Percentiles rank a stretch among this genome's conserved stretches.
phyloP scores from a whole-genome alignment of 2,329 filamentous ascomycete species.

The Venturia oleaginea region DNA sequence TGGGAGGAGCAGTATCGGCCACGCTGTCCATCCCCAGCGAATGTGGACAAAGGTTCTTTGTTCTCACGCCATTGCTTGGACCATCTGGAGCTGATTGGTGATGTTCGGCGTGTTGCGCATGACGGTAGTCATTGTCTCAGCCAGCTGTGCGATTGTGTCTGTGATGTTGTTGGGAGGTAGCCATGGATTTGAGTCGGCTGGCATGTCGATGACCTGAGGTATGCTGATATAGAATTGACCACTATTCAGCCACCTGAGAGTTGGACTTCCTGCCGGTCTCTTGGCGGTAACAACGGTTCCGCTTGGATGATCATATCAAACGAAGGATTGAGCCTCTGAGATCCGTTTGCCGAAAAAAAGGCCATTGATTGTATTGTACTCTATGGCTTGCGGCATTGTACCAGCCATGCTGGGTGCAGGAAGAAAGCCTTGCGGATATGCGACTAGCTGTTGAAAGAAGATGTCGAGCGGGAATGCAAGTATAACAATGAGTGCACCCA shows the following conservation, averaged over 20 bases:
- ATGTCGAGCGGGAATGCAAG: slow-evolving; percentile 11
- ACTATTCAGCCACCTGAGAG: neutral
- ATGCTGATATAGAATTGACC: neutral
- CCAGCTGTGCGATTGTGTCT: slow-evolving; percentile 18
- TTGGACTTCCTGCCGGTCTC: too few relatives aligned
- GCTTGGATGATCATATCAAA: neutral
- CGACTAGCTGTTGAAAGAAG: slow-evolving; percentile 15
- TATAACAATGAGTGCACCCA: slow-evolving; percentile 14
- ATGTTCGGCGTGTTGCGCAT: slow-evolving; percentile 14
- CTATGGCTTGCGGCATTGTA: neutral
- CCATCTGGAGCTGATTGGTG: neutral
- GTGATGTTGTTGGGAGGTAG: slow-evolving; percentile 18
- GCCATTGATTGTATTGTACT: neutral
- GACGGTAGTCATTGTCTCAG: slow-evolving; percentile 19
- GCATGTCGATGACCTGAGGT: neutral
- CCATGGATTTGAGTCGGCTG: neutral
- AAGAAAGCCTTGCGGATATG: slow-evolving; percentile 1
- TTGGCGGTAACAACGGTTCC: neutral
- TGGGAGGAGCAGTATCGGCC: slow-evolving; percentile 20
- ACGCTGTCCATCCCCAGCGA: slow-evolving; percentile 22
- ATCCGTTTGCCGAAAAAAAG: neutral
- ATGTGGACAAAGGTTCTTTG: slow-evolving; percentile 17
- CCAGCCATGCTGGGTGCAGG: neutral
- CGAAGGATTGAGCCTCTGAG: neutral
- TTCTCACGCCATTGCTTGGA: slow-evolving; percentile 15